phyloP scores from a whole-genome alignment of 768 basidiomycete genomes.

The Pleurotus salmoneostramineus region DNA sequence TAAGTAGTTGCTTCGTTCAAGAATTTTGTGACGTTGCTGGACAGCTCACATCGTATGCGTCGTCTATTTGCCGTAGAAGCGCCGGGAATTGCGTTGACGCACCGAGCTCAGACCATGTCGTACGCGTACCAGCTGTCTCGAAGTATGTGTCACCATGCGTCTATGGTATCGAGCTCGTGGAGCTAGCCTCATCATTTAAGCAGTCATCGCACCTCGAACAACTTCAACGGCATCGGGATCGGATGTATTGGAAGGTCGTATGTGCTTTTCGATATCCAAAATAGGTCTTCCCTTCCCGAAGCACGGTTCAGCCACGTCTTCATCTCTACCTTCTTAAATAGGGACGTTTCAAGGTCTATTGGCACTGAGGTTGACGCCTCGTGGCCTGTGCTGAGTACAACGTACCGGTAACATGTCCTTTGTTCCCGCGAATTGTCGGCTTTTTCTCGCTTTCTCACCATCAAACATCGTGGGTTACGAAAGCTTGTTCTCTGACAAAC shows the following conservation, averaged over 20 bases:
- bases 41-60: neutral
- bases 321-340: neutral
- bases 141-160: too few species aligned
- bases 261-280: neutral
- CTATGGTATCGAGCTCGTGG: too few species aligned
- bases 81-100: too few species aligned
- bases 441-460: constrained; percentile 7
- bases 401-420: neutral
- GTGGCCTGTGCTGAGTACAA: neutral
- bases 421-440: constrained; percentile 6
- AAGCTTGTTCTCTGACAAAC: neutral
- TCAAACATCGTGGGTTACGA: neutral
- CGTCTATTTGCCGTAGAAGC: too few species aligned
- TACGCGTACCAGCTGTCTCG: too few species aligned
- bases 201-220: neutral
- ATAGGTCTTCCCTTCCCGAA: too few species aligned
- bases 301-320: neutral
- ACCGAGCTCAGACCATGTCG: too few species aligned
- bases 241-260: constrained; percentile 2
- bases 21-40: neutral
- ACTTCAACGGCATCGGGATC: neutral
- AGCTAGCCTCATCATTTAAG: neutral
- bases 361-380: neutral
- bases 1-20: neutral
- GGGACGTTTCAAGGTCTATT: neutral